phyloP scores from a whole-genome alignment of 225 moss, liverwort and hornwort species.

The Pleurozium schreberi region DNA sequence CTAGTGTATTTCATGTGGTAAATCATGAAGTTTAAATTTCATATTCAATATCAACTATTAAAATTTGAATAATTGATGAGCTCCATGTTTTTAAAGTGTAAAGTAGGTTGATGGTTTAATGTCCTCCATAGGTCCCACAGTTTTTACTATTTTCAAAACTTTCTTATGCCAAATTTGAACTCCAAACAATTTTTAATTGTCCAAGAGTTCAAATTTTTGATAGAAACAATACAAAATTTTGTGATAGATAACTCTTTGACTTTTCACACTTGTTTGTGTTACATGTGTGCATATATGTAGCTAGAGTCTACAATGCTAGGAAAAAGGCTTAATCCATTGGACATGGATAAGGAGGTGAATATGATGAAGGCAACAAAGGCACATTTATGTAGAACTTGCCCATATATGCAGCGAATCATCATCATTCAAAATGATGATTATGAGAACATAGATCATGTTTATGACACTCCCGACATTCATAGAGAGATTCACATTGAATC shows the following conservation, averaged over 20 bases:
- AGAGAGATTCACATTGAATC: not conserved
- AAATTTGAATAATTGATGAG: too few species aligned
- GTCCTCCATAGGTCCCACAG: too few species aligned
- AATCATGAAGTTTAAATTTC: too few species aligned
- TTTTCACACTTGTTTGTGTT: not conserved
- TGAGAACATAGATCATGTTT: not conserved
- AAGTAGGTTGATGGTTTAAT: too few species aligned
- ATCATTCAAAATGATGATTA: not conserved
- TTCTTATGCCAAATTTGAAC: too few species aligned
- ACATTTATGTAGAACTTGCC: not conserved
- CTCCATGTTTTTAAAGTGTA: too few species aligned
- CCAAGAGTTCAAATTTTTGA: too few species aligned
- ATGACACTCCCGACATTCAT: not conserved
- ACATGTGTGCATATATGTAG: not conserved
- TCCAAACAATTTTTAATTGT: too few species aligned
- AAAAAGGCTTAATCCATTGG: not conserved
- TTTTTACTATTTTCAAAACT: too few species aligned
- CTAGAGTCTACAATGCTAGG: not conserved
- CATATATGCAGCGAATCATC: not conserved
- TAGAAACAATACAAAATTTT: not conserved
- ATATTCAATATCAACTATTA: too few species aligned
- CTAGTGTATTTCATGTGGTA: too few species aligned
- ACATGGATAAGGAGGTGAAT: not conserved
- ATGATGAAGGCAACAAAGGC: not conserved
- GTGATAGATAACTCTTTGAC: not conserved